Conservation (phyloP, 2,329 filamentous ascomycete species). For the Talaromyces sp. region DNA sequence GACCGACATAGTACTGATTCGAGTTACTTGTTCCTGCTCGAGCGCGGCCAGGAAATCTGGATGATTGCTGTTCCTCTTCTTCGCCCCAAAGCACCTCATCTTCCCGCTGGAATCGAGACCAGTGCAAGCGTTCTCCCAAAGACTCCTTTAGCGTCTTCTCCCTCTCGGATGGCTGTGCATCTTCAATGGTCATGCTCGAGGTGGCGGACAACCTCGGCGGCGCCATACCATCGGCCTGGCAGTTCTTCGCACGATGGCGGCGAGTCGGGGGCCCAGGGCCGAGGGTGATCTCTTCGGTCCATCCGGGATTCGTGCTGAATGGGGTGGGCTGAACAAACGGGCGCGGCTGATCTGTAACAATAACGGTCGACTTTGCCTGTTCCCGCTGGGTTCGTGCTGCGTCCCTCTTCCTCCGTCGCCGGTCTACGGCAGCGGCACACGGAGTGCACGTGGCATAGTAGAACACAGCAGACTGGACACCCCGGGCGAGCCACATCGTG, state of each 20-base stretch:
- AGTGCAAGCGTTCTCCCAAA: conserved; percentile 64
- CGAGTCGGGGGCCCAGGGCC: conserved; percentile 68
- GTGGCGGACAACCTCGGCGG: conserved; percentile 12
- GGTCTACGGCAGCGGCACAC: conserved; percentile 66
- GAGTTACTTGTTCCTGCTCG: conserved; percentile 29
- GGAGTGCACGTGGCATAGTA: conserved; percentile 46
- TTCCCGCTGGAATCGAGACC: conserved; percentile 74
- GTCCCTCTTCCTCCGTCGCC: conserved; percentile 64
- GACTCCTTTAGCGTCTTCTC: conserved; percentile 38
- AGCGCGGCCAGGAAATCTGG: conserved; percentile 41
- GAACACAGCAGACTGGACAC: conserved; percentile 46
- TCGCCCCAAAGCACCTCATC: conserved; percentile 82
- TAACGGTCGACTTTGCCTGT: conserved; percentile 57
- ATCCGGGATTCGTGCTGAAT: conserved; percentile 82
- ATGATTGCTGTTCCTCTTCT: conserved; percentile 56
- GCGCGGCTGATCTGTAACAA: conserved; percentile 60
- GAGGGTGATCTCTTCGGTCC: conserved; percentile 78
- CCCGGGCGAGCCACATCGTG: conserved; percentile 44
- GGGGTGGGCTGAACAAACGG: conserved; percentile 71
- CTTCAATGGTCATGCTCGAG: conserved; percentile 24
- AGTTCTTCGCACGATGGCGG: conserved; percentile 53
- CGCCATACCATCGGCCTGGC: conserved; percentile 54
- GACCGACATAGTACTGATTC: conserved; percentile 56
- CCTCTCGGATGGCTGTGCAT: conserved; percentile 32
- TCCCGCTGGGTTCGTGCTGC: conserved; percentile 63